Base-by-base conservation (phyloP, 768 basidiomycete genomes). In the Cystoderma amianthinum region DNA sequence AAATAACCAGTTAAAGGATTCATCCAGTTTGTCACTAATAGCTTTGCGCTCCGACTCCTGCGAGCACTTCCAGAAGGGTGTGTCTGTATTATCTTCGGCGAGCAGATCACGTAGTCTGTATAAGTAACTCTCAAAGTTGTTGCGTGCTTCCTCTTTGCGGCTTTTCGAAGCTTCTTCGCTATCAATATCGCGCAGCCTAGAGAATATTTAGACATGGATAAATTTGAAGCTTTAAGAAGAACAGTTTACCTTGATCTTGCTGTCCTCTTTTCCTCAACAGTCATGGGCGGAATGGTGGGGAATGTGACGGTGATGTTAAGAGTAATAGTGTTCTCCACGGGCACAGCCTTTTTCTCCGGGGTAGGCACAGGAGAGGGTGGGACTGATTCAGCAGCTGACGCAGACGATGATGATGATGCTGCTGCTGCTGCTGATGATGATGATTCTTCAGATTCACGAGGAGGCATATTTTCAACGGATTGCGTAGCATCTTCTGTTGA, bases 91-190 rank as follows among this genome's bases (percentile, higher is more conserved):
- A 9, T 77, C 74, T 28, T 85, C 80, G 21, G 77, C 72, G 21
- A 97, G 67, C 7, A 95, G 69, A 54, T 92, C 92, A 16, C 89
- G 82, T 23, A 96, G 63, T 45, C 83, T 77, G 66, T 99, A 99
- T n/a, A 98, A 62, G 56, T 96, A 96, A 22, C 84, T 79, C 61
- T 99, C 96, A 39, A 99, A 78, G 18, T 76, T 71, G 62, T 99
- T 99, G 21, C 85, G 74, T 2, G 91, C 90, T 58, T 98, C 96
- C 53, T 94, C 94, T 22, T 81, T 81, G 40, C 79, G 78, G 22
- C 69, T 71, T 58, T 89, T 91, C 13, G 80, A 74, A 2, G 71
- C 65, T 64, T 98, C 94, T 41, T 84, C 80, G 5, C 67, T 58
- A 49, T 95, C 88, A 44, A 95, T 70, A 7, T 81, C 78, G 10